Evolutionary conservation across 768 basidiomycete species (phyloP), one percentile per base, ranked within the genome.

Genomic region (Termitomyces bulborhizus): DNA sequence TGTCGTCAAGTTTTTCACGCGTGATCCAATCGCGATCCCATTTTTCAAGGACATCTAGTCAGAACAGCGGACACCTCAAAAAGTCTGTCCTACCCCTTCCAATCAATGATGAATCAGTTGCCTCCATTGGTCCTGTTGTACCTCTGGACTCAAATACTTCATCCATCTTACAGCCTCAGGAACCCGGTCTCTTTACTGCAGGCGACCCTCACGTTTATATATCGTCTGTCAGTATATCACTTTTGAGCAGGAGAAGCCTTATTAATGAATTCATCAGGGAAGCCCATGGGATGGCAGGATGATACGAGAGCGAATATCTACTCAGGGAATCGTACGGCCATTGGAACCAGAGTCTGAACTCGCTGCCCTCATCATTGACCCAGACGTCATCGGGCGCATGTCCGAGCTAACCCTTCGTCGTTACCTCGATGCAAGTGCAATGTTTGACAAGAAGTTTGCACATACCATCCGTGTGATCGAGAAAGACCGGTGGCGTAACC

Each of bases 271-370:
- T 6, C 16, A 52, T 31, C 58, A 80, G 76, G 69, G 73, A 56
- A 57, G 58, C 18, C 60, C 60, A 13, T 77, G 76, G 73, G 68
- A 68, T 56, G 79, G 79, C 49, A 73, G 77, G 37, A 97, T 98
- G 85, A 90, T 98, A 53, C 83, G 96, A 36, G 96, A 98, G 69
- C 81, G 97, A 18, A 84, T 98, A 27, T 86, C 88, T 1, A 89
- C 85, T 1, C 79, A 78, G 9, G 97, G 97, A 6, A 68, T 85
- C n/a, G 74, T 93, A n/a, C 82, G 94, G 16, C 77, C 88, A 0
- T 72, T 99, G 36, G 95, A 98, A 60, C 73, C 85, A 0, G 82
- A 85, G 60, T 64, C 68, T 13, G 83, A 89, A 47, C 73, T 98
- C 0, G 70, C 73, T 13, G 90, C 85, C 4, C 75, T 95, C 54